A percentile compares a stretch with the other conserved stretches of the same genome.
Conservation (phyloP, 2,329 filamentous ascomycete species). For the Microcera coccophila region DNA sequence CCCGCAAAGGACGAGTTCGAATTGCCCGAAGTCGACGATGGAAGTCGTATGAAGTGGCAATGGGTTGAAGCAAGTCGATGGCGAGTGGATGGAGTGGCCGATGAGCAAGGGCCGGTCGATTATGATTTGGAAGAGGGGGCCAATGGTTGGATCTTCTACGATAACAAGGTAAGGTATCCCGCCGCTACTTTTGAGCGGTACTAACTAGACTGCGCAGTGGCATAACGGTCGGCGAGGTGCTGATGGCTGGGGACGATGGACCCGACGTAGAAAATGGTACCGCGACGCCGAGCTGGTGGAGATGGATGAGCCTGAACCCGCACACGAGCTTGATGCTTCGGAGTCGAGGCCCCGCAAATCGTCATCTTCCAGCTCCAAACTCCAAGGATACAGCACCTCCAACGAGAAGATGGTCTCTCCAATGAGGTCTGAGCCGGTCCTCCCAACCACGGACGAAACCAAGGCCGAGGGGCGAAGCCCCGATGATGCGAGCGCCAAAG, state of each 20-base stretch:
- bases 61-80: constrained; percentile 87
- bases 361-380: constrained; percentile 19
- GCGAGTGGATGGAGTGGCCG: constrained; percentile 73
- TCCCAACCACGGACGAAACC: constrained; percentile 18
- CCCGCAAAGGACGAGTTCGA: constrained; percentile 68
- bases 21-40: constrained; percentile 58
- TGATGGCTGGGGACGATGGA: constrained; percentile 94
- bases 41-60: constrained; percentile 55
- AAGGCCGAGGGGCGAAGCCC: constrained; percentile 25
- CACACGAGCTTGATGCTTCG: constrained; percentile 38
- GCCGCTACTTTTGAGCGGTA: neutral
- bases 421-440: constrained; percentile 20
- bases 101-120: constrained; percentile 42
- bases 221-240: constrained; percentile 76
- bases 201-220: constrained; percentile 58
- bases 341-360: constrained; percentile 24
- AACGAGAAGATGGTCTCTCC: constrained; percentile 37
- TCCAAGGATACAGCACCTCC: constrained; percentile 33
- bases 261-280: constrained; percentile 89
- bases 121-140: constrained; percentile 59
- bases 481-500: constrained; percentile 28
- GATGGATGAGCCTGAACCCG: constrained; percentile 37
- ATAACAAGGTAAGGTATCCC: constrained; percentile 72
- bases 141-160: constrained; percentile 94
- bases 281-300: constrained; percentile 95